Evolutionary conservation across 805 yeast species (phyloP), one percentile per base, ranked within the genome.

Genomic region (Vanderwaltozyma tropicalis): DNA sequence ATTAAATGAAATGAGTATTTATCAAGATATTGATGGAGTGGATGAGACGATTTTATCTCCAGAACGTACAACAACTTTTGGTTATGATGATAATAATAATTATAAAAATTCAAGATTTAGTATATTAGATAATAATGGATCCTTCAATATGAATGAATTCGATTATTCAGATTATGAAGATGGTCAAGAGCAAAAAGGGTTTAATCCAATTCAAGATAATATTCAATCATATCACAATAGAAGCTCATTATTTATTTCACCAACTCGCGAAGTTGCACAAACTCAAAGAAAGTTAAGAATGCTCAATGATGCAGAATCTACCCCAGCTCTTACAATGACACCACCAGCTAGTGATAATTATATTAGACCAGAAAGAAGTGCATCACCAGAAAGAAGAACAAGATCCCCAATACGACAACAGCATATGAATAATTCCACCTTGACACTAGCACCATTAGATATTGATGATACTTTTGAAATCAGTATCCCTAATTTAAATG

Each of bases 241-340:
- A 35, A 56, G 53, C 39, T 61, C 64, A 2, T 67, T 79, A 71
- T 84, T 80, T 57, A 73, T 82, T 37, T 82, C 92, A 3, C 94
- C 94, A 25, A 84, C 94, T 1, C 78, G 78, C 14, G 86, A 81
- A 49, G 80, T 78, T 14, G 71, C 78, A 72, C 65, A 66, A 39
- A 66, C 62, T 46, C 59, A 66, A 31, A 34, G 40, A 68, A 47
- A 62, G 57, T 47, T 58, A 63, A 40, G 41, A 32, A 17, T 21
- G 4, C 12, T 31, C 21, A 18, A 34, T 26, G 33, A 22, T 12
- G 18, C 20, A 10, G 20, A 3, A 12, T 31, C 26, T 11, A 13
- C 14, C 28, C 31, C 27, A 21, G 18, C 12, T 15, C 14, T 21
- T 12, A 20, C 39, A n/a, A 22, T 28, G 16, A 12, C 22, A 27